Conservation (phyloP, 192 early-diverging fungal species). For the Radiomyces spectabilis region DNA sequence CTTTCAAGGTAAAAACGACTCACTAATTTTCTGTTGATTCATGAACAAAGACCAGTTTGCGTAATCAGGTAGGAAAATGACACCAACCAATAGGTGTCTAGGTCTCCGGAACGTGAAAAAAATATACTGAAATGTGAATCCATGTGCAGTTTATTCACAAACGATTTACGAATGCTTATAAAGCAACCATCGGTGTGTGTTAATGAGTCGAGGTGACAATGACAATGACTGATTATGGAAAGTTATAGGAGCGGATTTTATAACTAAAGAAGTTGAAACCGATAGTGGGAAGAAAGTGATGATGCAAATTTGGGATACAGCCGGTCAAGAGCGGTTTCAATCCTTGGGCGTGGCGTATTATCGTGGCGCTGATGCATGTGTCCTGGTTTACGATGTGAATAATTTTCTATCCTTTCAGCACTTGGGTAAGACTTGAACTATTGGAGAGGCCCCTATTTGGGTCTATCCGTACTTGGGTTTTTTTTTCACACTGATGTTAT, state of each 20-base stretch:
- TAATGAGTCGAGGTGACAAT: no score
- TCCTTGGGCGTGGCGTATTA: conserved; percentile 95
- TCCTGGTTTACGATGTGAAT: conserved; percentile 92
- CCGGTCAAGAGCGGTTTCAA: conserved; percentile 97
- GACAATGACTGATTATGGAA: no score
- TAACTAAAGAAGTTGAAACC: conserved; percentile 88
- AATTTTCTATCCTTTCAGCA: conserved; percentile 86
- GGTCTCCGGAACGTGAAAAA: background rate
- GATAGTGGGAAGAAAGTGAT: conserved; percentile 71
- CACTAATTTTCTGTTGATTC: no score
- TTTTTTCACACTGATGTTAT: no score
- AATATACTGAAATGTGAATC: background rate
- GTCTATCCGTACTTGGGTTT: no score
- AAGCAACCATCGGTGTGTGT: conserved; percentile 86
- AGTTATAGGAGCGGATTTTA: conserved; percentile 97
- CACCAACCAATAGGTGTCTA: no score
- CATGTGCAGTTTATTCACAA: conserved; percentile 76
- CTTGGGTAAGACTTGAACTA: conserved; percentile 38
- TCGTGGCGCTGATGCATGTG: conserved; percentile 95
- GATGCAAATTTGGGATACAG: conserved; percentile 89
- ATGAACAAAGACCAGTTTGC: conserved; percentile 29
- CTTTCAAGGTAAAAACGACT: no score
- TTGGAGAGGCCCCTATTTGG: background rate
- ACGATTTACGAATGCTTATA: conserved; percentile 91
- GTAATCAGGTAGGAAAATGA: conserved; percentile 28